Conservation (phyloP, 169 alveolate genomes). For the Babesia gibsoni region DNA sequence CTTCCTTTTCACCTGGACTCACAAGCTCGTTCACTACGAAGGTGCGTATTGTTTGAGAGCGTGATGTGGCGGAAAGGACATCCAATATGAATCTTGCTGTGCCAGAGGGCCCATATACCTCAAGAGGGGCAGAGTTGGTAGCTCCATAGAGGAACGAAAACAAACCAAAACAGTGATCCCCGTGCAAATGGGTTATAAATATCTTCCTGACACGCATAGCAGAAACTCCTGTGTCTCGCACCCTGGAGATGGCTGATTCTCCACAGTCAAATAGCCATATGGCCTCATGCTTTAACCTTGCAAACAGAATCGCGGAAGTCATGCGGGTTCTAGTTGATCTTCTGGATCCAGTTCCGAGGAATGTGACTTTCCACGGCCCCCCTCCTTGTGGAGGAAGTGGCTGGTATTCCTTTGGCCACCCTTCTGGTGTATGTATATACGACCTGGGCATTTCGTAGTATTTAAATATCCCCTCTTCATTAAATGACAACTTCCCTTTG, state of each 20-base stretch:
- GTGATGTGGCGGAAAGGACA: slow-evolving; percentile 40
- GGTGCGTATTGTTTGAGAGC: background rate
- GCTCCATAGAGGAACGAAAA: slow-evolving; percentile 57
- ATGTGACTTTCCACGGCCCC: slow-evolving; percentile 66
- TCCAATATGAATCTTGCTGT: slow-evolving; percentile 29
- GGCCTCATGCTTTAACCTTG: slow-evolving; percentile 42
- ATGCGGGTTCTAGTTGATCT: slow-evolving; percentile 68
- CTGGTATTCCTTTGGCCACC: slow-evolving; percentile 1
- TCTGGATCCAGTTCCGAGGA: slow-evolving; percentile 77
- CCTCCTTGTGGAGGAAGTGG: background rate
- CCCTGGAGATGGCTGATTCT: slow-evolving; percentile 62
- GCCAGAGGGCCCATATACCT: slow-evolving; percentile 79
- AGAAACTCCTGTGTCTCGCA: slow-evolving; percentile 46
- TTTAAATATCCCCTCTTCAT: background rate
- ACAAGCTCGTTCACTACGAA: slow-evolving; percentile 49
- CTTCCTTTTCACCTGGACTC: background rate
- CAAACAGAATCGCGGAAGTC: slow-evolving; percentile 70
- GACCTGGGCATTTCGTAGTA: slow-evolving; percentile 23
- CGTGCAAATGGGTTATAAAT: slow-evolving; percentile 82
- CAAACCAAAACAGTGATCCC: slow-evolving; percentile 82
- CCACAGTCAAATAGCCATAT: slow-evolving; percentile 78
- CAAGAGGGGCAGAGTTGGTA: slow-evolving; percentile 27
- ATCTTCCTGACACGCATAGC: slow-evolving; percentile 60
- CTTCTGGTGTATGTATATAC: slow-evolving; percentile 1
- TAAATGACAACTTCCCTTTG: background rate